Conservation (phyloP, 768 basidiomycete genomes). For the Rhizopogon vesiculosus region DNA sequence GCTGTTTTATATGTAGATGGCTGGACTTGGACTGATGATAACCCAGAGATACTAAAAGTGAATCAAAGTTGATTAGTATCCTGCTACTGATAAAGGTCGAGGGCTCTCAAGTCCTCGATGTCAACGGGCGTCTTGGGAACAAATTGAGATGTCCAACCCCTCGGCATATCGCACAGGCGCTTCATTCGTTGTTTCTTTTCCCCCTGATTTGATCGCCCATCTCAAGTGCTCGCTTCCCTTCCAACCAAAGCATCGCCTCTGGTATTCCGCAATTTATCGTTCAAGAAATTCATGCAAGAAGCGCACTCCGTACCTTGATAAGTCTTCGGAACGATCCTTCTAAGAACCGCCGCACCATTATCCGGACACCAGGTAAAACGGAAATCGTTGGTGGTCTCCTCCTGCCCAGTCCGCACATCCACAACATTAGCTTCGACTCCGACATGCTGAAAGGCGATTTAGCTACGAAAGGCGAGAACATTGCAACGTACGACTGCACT, state of each 20-base stretch:
- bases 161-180: too few relatives aligned
- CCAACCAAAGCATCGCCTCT: slow-evolving; percentile 87
- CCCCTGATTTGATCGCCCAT: slow-evolving; percentile 62
- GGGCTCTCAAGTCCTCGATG: too few relatives aligned
- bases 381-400: slow-evolving; percentile 72
- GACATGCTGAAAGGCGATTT: slow-evolving; percentile 46
- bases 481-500: slow-evolving; percentile 50
- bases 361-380: slow-evolving; percentile 67
- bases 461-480: not conserved
- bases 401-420: slow-evolving; percentile 57
- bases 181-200: not conserved
- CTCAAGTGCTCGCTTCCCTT: slow-evolving; percentile 69
- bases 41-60: too few relatives aligned
- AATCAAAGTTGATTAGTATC: too few relatives aligned
- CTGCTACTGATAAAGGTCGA: too few relatives aligned
- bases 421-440: slow-evolving; percentile 70
- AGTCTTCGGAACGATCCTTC: slow-evolving; percentile 61
- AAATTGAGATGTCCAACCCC: too few relatives aligned
- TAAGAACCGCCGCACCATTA: slow-evolving; percentile 28
- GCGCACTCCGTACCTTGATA: slow-evolving; percentile 47
- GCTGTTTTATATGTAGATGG: too few relatives aligned
- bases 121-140: too few relatives aligned
- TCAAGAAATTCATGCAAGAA: not conserved
- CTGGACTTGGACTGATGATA: too few relatives aligned
- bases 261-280: slow-evolving; percentile 13